Evolutionary conservation across 441 rosid species (phyloP).

Genomic region (Euphorbia celastroides): DNA sequence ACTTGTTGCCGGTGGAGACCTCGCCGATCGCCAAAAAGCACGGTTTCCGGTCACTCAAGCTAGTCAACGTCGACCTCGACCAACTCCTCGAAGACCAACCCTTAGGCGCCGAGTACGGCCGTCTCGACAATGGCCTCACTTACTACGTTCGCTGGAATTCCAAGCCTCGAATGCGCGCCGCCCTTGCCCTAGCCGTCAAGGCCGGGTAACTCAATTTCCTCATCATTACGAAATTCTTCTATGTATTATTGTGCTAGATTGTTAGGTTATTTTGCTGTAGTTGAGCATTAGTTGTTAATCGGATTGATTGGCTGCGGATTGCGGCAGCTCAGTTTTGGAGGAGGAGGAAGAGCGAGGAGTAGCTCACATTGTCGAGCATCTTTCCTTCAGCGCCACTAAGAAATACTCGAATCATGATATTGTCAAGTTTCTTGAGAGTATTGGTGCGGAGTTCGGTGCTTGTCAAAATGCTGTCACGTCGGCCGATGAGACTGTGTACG

Average conservation of each 20-base stretch:
- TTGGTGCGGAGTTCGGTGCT: slow-evolving; percentile 97
- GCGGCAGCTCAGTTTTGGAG: slow-evolving; percentile 96
- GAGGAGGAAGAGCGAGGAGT: slow-evolving; percentile 95
- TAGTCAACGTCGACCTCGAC: slow-evolving; percentile 54
- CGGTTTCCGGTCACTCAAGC: slow-evolving; percentile 80
- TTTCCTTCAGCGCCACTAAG: slow-evolving; percentile 87
- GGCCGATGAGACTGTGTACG: slow-evolving; percentile 83
- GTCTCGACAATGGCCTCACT: slow-evolving; percentile 76
- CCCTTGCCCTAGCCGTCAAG: slow-evolving; percentile 83
- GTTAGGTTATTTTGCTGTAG: neutral
- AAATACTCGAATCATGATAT: slow-evolving; percentile 87
- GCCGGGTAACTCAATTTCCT: slow-evolving; percentile 51
- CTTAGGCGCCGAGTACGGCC: slow-evolving; percentile 66
- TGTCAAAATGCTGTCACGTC: slow-evolving; percentile 94
- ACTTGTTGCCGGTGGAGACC: slow-evolving; percentile 60
- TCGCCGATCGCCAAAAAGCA: slow-evolving; percentile 54
- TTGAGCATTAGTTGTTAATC: neutral
- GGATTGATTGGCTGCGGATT: slow-evolving; percentile 17
- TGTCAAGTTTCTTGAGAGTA: slow-evolving; percentile 88
- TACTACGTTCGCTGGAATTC: slow-evolving; percentile 86
- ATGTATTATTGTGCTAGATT: neutral
- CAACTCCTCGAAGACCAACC: slow-evolving; percentile 54
- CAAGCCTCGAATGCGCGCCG: slow-evolving; percentile 90
- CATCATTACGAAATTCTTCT: no score
- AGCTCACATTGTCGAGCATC: slow-evolving; percentile 94